Evolutionary conservation across 495 filamentous ascomycete genomes (phyloP).

Genomic region (Penicillium pancosmium): DNA sequence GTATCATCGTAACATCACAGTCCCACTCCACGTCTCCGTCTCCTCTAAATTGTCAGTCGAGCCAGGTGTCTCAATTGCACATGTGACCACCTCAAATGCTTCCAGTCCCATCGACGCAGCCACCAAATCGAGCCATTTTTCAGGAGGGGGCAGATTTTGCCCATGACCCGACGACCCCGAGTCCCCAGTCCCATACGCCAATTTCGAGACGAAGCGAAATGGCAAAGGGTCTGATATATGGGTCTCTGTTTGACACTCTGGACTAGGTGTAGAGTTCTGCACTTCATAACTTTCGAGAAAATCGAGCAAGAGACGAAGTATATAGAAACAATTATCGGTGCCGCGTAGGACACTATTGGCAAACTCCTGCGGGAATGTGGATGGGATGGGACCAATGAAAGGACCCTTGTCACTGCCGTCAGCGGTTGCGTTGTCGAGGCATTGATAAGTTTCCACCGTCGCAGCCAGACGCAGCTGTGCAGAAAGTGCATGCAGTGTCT

Average conservation of each 20-base stretch:
- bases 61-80: background rate
- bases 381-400: slow-evolving; percentile 27
- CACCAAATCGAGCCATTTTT: slow-evolving; percentile 28
- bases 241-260: background rate
- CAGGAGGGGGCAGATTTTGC: slow-evolving; percentile 7
- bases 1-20: background rate
- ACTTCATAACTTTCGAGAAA: slow-evolving; percentile 10
- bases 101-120: slow-evolving; percentile 30
- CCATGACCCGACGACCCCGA: background rate
- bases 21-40: background rate
- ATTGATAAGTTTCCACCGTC: slow-evolving; percentile 15
- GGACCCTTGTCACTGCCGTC: background rate
- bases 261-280: background rate
- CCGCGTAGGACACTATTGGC: slow-evolving; percentile 27
- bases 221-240: slow-evolving; percentile 12
- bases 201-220: slow-evolving; percentile 23
- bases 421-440: background rate
- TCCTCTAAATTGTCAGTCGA: background rate
- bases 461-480: slow-evolving; percentile 18
- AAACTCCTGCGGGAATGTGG: slow-evolving; percentile 25
- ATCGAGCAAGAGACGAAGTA: slow-evolving; percentile 21
- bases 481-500: slow-evolving; percentile 12
- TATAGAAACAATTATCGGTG: slow-evolving; percentile 17
- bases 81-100: slow-evolving; percentile 22
- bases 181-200: background rate